phyloP scores from a whole-genome alignment of 768 basidiomycete species.

The Trametes coccinea region DNA sequence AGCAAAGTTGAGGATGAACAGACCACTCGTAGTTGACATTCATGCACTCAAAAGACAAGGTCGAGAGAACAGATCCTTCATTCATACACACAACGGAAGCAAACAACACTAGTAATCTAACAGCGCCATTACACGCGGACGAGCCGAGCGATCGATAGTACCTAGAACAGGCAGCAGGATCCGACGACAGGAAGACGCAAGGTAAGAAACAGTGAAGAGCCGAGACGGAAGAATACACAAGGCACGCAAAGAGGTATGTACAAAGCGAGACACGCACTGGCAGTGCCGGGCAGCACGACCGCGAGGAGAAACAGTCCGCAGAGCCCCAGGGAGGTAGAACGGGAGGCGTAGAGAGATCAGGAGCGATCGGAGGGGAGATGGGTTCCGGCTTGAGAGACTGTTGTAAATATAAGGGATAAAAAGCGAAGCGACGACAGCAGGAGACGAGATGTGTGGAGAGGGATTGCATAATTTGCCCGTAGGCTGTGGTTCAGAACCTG shows the following conservation, averaged over 20 bases:
- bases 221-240: conserved; percentile 8
- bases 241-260: conserved; percentile 8
- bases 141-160: conserved; percentile 16
- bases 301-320: conserved; percentile 1
- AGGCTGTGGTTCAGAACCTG: neutral
- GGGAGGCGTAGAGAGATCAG: neutral
- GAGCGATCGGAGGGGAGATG: neutral
- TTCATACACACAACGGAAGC: conserved; percentile 15
- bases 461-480: conserved; percentile 14
- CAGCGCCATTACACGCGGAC: conserved; percentile 24
- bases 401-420: conserved; percentile 25
- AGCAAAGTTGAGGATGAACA: too few relatives aligned
- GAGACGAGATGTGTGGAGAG: neutral
- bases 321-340: conserved; percentile 8
- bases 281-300: neutral
- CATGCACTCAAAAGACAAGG: neutral
- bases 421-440: conserved; percentile 22
- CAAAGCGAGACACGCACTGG: conserved; percentile 2
- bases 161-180: conserved; percentile 19
- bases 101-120: conserved; percentile 27
- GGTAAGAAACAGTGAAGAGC: conserved; percentile 1
- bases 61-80: neutral
- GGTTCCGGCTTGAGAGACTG: conserved; percentile 9
- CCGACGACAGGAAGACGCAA: conserved; percentile 17
- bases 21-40: too few relatives aligned